A percentile compares a stretch with the other conserved stretches of the same genome.
phyloP scores from a whole-genome alignment of 2,329 filamentous ascomycete genomes.

The Bertia moriformis region DNA sequence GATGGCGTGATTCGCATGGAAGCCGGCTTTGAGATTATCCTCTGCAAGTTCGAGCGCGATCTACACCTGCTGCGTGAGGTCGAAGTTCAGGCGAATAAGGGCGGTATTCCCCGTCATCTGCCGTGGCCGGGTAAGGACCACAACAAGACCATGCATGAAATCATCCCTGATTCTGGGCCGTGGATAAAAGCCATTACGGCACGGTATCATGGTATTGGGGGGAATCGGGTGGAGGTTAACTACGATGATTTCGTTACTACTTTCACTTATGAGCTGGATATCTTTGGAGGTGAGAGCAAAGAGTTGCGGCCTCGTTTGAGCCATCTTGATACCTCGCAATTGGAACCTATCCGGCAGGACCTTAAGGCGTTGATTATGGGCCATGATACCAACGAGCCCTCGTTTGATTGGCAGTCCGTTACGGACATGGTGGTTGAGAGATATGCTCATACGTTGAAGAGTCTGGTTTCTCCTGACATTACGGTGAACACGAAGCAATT shows the following conservation, averaged over 20 bases:
- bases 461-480: slow-evolving; percentile 11
- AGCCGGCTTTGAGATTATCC: slow-evolving; percentile 55
- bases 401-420: slow-evolving; percentile 51
- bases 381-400: slow-evolving; percentile 8
- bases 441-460: slow-evolving; percentile 37
- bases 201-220: slow-evolving; percentile 26
- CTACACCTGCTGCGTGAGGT: slow-evolving; percentile 3
- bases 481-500: slow-evolving; percentile 8
- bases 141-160: slow-evolving; percentile 9
- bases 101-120: too few relatives aligned
- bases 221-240: slow-evolving; percentile 11
- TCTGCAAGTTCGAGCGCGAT: slow-evolving; percentile 41
- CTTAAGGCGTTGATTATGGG: slow-evolving; percentile 25
- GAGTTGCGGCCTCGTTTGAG: slow-evolving; percentile 9
- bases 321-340: slow-evolving; percentile 12
- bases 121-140: slow-evolving; percentile 14
- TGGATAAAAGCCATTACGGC: slow-evolving; percentile 23
- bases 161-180: neutral
- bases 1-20: slow-evolving; percentile 56
- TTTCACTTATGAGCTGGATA: slow-evolving; percentile 10
- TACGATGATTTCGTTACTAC: slow-evolving; percentile 13
- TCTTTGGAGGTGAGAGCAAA: slow-evolving; percentile 7
- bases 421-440: slow-evolving; percentile 51
- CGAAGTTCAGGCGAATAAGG: slow-evolving; percentile 16
- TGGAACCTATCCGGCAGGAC: slow-evolving; percentile 23